These are phyloP conservation scores for Deinandra increscens DNA, from an alignment of 129 eudicot genomes.

Conservation along the genomic window DNA sequence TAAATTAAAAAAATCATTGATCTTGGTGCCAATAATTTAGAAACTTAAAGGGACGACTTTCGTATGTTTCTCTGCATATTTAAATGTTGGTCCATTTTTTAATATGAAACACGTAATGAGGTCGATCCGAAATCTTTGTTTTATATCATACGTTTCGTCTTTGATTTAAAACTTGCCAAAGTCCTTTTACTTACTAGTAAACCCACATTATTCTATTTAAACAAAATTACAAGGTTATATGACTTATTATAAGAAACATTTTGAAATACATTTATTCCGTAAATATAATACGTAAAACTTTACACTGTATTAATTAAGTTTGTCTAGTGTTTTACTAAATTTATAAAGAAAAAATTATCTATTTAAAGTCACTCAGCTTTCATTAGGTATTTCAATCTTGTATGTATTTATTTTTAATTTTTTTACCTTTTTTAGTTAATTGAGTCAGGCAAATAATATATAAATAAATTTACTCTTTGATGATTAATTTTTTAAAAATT, in stretches of 20 bases:
- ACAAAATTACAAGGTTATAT: neutral
- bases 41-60: slow-evolving; percentile 21
- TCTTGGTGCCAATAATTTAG: neutral
- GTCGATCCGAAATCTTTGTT: slow-evolving; percentile 14
- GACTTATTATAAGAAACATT: neutral
- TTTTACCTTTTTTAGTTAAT: too few species aligned
- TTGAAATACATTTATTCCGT: neutral
- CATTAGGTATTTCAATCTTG: too few species aligned
- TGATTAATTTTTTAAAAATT: too few species aligned
- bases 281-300: too few species aligned
- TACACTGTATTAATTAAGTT: too few species aligned
- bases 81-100: neutral
- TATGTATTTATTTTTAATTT: too few species aligned
- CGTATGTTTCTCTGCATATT: neutral
- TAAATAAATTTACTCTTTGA: too few species aligned
- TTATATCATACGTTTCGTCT: neutral
- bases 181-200: neutral
- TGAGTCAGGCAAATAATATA: too few species aligned
- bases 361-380: too few species aligned
- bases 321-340: too few species aligned
- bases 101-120: neutral
- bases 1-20: neutral
- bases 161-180: slow-evolving; percentile 4
- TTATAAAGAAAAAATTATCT: too few species aligned
- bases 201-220: neutral